Conservation (phyloP, 2,329 filamentous ascomycete genomes). For the Fusarium drepaniforme region DNA sequence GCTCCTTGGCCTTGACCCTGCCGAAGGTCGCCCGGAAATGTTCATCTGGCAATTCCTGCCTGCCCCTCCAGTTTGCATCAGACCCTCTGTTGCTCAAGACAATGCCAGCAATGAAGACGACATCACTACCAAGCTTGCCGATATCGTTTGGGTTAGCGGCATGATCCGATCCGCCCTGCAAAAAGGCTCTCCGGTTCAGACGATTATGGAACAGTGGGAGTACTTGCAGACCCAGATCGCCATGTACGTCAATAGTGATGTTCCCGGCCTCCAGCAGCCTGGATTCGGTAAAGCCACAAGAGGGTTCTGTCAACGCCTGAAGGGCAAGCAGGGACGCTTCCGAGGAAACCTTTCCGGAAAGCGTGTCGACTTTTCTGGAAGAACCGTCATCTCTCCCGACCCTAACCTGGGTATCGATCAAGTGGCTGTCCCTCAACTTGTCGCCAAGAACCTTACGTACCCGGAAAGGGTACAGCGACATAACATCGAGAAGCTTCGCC, state of each 20-base stretch:
- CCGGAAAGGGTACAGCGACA: conserved; percentile 88
- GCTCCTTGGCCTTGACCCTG: conserved; percentile 87
- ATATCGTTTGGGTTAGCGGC: conserved; percentile 93
- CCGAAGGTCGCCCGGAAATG: conserved; percentile 92
- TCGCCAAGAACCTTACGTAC: conserved; percentile 97
- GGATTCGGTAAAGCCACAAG: conserved; percentile 90
- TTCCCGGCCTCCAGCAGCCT: conserved; percentile 90
- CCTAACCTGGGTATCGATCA: conserved; percentile 94
- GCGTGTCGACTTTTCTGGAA: conserved; percentile 97
- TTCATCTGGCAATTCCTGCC: conserved; percentile 98
- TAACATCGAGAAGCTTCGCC: conserved; percentile 85
- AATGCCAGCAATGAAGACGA: conserved; percentile 96
- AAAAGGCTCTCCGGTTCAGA: conserved; percentile 86
- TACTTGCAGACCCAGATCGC: conserved; percentile 95
- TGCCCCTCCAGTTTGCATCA: conserved; percentile 92
- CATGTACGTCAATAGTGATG: conserved; percentile 98
- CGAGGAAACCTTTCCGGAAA: conserved; percentile 97
- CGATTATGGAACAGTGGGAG: conserved; percentile 98
- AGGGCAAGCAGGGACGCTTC: conserved; percentile 97
- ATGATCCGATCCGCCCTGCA: conserved; percentile 86
- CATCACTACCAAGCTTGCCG: conserved; percentile 94
- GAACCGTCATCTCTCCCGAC: conserved; percentile 97
- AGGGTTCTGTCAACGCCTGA: conserved; percentile 94
- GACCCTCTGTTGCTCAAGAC: conserved; percentile 94
- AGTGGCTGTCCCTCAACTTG: conserved; percentile 89